phyloP scores from a whole-genome alignment of 73 alveolate species.

The Uronychia setigera region DNA sequence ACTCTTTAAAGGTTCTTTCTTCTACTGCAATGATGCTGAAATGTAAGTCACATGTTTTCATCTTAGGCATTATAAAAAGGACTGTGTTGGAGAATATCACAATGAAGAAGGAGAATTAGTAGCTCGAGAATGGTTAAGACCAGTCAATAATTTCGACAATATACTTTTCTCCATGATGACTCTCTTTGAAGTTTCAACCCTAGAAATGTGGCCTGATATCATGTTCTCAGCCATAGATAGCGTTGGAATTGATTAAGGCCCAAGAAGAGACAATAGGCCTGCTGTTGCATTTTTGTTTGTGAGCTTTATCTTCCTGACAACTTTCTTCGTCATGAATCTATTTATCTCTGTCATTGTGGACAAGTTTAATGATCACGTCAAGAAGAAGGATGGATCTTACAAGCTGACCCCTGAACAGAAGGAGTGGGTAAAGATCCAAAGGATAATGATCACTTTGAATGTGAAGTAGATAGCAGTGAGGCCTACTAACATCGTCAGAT shows the following conservation, averaged over 20 bases:
- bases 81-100: slow-evolving; percentile 55
- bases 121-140: slow-evolving; percentile 38
- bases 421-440: slow-evolving; percentile 71
- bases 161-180: slow-evolving; percentile 59
- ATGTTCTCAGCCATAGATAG: slow-evolving; percentile 48
- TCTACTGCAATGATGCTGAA: slow-evolving; percentile 36
- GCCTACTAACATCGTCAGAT: slow-evolving; percentile 25
- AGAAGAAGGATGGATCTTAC: slow-evolving; percentile 60
- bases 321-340: slow-evolving; percentile 76
- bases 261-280: slow-evolving; percentile 46
- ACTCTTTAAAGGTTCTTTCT: slow-evolving; percentile 68
- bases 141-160: slow-evolving; percentile 69
- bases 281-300: slow-evolving; percentile 46
- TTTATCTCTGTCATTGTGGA: slow-evolving; percentile 70
- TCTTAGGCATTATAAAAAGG: not conserved
- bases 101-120: slow-evolving; percentile 1
- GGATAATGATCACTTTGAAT: slow-evolving; percentile 45
- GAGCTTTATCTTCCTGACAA: slow-evolving; percentile 60
- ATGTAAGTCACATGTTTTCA: slow-evolving; percentile 2
- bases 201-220: slow-evolving; percentile 72
- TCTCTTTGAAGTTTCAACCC: slow-evolving; percentile 70
- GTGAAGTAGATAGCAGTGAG: slow-evolving; percentile 25
- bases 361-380: slow-evolving; percentile 63
- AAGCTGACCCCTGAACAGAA: slow-evolving; percentile 48
- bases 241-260: slow-evolving; percentile 24